Percentiles rank a stretch among this genome's conserved stretches.
Conservation (phyloP, 257 asterid species). For the Solanum pinnatisectum region DNA sequence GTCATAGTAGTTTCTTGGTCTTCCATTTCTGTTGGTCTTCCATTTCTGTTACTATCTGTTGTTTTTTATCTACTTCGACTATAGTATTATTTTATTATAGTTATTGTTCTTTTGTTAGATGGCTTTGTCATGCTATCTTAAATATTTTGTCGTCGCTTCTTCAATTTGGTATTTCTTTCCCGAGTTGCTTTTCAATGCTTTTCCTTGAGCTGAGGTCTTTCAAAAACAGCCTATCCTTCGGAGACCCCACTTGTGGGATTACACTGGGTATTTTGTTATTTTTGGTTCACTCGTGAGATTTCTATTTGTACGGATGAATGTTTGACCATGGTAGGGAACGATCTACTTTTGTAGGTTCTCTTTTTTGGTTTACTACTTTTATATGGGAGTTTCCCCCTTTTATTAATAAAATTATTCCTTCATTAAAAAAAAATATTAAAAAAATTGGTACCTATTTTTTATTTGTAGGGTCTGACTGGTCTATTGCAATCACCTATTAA, state of each 20-base stretch:
- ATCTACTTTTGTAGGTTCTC: neutral
- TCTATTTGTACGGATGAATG: neutral
- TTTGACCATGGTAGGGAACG: neutral
- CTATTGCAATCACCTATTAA: constrained; percentile 94
- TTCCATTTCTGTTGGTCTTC: neutral
- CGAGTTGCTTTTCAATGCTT: neutral
- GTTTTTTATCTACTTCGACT: neutral
- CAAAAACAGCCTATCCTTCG: neutral
- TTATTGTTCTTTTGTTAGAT: neutral
- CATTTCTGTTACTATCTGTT: neutral
- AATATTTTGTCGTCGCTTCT: neutral
- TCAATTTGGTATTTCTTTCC: neutral
- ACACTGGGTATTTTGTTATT: neutral
- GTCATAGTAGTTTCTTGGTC: neutral
- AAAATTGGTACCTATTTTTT: neutral
- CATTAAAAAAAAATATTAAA: neutral
- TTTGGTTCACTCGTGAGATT: neutral
- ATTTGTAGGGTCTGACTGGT: constrained; percentile 83
- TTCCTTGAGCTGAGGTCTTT: neutral
- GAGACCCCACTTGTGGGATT: neutral
- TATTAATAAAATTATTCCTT: neutral
- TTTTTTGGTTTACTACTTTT: neutral
- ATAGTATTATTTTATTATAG: neutral
- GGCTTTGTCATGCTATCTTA: neutral
- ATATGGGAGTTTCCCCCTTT: neutral